These are phyloP conservation scores for Pouteria campechiana DNA, from an alignment of 179 eudicot species.

Conservation along the genomic window DNA sequence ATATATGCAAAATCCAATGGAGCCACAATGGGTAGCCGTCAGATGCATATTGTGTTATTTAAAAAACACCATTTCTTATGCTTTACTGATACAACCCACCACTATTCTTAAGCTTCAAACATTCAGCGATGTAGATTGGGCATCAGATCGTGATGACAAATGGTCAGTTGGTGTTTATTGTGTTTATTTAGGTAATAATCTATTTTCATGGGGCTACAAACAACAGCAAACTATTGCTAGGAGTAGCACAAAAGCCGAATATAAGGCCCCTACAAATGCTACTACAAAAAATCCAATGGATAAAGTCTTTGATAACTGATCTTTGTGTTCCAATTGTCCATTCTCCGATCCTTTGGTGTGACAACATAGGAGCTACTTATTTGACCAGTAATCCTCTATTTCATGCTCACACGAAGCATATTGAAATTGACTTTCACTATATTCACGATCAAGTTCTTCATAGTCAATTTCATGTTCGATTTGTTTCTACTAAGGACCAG, in stretches of 20 bases:
- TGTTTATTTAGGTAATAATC: not conserved
- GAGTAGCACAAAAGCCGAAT: not conserved
- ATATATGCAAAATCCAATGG: too few species aligned
- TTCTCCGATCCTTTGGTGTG: not conserved
- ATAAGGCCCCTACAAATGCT: not conserved
- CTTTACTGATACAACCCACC: too few species aligned
- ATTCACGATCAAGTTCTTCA: not conserved
- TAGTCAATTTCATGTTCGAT: not conserved
- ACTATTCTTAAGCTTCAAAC: too few species aligned
- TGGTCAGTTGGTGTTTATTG: too few species aligned
- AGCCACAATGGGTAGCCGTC: too few species aligned
- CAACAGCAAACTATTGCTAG: not conserved
- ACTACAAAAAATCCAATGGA: too few species aligned
- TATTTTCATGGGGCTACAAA: not conserved
- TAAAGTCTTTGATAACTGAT: not conserved
- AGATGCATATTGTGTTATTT: too few species aligned
- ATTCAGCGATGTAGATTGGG: not conserved
- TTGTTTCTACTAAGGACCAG: not conserved
- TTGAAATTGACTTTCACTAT: not conserved
- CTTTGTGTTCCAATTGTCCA: not conserved
- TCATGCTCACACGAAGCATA: constrained; percentile 1
- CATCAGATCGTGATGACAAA: not conserved
- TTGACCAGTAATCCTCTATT: not conserved
- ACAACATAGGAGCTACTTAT: constrained; percentile 1
- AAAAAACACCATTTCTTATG: too few species aligned